Evolutionary conservation across 495 filamentous ascomycete species (phyloP), one percentile per base, ranked within the genome.

Genomic region (Achaetomiella virescens): DNA sequence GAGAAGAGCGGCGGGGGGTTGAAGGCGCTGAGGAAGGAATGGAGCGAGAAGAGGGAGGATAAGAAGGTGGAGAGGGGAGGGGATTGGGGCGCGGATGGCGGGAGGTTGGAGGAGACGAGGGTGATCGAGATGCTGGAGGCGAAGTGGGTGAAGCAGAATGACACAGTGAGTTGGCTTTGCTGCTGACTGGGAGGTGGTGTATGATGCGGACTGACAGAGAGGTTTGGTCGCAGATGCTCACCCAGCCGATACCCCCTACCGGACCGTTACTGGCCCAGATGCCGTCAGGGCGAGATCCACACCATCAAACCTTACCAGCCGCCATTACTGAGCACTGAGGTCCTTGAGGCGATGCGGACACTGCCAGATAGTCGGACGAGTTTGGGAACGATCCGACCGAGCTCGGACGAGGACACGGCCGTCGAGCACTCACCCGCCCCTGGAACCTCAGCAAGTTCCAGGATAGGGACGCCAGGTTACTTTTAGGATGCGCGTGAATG

Each of bases 141-240:
- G 45, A 96, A 95, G 67, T 98, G 93, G 93, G 80, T 78, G 29
- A 90, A 90, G 71, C 82, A 88, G 73, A 98, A 98, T 68, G 90
- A 96, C 72, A 95, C 88, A 14, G 89, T 96, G 66, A 73, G 86
- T 79, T 43, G 20, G 18, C 12, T 12, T 43, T 14, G 8, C 18
- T 24, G 0, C 20, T 22, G 44, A 27, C 31, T 40, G 33, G 18
- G 7, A 33, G 24, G 18, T 45, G 35, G 11, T 40, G 31, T 5
- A 21, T 22, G 25, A 49, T 21, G 17, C 0, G 21, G 4, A 31
- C 40, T 48, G 49, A 27, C n/a, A 6, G 35, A n/a, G n/a, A n/a
- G n/a, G n/a, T n/a, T n/a, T 24, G 24, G 3, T 38, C 25, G n/a
- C 40, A 92, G 89, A 86, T 95, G 40, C 87, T 89, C 50, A 86